These are phyloP conservation scores for Rhodotorula sp. DNA, from an alignment of 1,284 basidiomycete genomes.

Conservation along the genomic window DNA sequence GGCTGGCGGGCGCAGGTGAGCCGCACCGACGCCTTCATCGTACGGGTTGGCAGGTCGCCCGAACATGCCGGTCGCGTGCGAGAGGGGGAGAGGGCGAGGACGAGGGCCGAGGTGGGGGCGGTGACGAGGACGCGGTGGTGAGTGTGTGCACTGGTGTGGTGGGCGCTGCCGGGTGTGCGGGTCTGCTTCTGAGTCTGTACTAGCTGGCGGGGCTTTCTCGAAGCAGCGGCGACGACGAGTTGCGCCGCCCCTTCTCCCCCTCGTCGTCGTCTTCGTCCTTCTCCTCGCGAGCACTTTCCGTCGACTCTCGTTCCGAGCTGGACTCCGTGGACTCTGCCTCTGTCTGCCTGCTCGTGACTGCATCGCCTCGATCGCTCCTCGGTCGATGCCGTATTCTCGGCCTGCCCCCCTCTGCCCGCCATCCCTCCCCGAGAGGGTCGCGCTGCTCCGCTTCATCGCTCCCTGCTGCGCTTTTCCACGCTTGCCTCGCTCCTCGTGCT, in stretches of 20 bases:
- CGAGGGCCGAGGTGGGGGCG: neutral
- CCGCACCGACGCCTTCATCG: constrained; percentile 89
- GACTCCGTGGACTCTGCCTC: neutral
- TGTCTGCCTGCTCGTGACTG: neutral
- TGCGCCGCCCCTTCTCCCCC: too few relatives aligned
- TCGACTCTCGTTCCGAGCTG: neutral
- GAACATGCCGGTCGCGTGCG: constrained; percentile 50
- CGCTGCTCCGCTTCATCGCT: neutral
- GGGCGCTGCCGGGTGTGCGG: too few relatives aligned
- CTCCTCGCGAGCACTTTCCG: neutral
- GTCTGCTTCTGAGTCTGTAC: too few relatives aligned
- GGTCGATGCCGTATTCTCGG: too few relatives aligned
- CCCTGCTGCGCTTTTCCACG: too few relatives aligned
- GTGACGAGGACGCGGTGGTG: neutral
- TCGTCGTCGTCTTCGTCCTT: neutral
- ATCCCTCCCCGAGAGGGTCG: neutral
- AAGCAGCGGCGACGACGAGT: too few relatives aligned
- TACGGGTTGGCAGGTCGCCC: constrained; percentile 66
- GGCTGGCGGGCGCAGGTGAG: constrained; percentile 6
- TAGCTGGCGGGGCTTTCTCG: too few relatives aligned
- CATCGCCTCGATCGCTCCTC: neutral
- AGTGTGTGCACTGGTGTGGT: too few relatives aligned
- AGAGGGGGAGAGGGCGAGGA: neutral
- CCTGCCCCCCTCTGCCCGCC: neutral
- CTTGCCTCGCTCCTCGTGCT: neutral